Conservation (phyloP, 192 early-diverging fungal genomes). For the Piromyces finnis region DNA sequence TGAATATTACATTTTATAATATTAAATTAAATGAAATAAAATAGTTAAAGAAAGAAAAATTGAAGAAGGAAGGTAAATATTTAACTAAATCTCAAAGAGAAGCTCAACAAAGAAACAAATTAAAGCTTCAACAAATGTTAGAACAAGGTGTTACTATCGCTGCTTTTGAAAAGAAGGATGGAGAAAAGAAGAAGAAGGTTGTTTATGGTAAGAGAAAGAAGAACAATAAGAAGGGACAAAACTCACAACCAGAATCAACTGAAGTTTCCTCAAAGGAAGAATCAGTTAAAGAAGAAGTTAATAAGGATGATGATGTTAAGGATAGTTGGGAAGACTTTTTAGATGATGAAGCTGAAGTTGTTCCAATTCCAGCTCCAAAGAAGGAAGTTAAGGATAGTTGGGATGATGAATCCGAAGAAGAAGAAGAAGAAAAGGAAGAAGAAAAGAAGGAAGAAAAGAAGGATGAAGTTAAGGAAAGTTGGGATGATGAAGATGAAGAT, state of each 20-base stretch:
- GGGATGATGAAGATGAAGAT: constrained; percentile 13
- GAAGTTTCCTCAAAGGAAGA: constrained; percentile 7
- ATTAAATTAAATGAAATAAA: background rate
- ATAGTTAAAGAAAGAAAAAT: constrained; percentile 68
- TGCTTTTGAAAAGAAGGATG: background rate
- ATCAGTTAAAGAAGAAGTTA: constrained; percentile 5
- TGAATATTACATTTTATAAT: background rate
- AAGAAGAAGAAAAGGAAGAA: constrained; percentile 12
- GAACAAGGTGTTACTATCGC: background rate
- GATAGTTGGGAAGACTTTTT: constrained; percentile 28
- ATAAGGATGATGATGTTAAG: constrained; percentile 34
- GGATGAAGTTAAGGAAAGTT: constrained; percentile 8
- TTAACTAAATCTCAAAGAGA: constrained; percentile 53
- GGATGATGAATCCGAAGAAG: constrained; percentile 3
- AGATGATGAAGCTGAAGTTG: constrained; percentile 8
- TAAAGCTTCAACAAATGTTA: constrained; percentile 2
- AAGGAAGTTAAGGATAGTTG: constrained; percentile 4
- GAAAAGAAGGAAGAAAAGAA: constrained; percentile 8
- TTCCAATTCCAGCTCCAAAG: background rate
- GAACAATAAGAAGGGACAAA: constrained; percentile 9
- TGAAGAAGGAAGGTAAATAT: constrained; percentile 79
- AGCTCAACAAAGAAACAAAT: background rate
- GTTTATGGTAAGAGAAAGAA: constrained; percentile 67
- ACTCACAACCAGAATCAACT: background rate
- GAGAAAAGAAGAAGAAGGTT: constrained; percentile 40